phyloP scores from a whole-genome alignment of 108 stramenopile species.

The Bacterosira constricta region DNA sequence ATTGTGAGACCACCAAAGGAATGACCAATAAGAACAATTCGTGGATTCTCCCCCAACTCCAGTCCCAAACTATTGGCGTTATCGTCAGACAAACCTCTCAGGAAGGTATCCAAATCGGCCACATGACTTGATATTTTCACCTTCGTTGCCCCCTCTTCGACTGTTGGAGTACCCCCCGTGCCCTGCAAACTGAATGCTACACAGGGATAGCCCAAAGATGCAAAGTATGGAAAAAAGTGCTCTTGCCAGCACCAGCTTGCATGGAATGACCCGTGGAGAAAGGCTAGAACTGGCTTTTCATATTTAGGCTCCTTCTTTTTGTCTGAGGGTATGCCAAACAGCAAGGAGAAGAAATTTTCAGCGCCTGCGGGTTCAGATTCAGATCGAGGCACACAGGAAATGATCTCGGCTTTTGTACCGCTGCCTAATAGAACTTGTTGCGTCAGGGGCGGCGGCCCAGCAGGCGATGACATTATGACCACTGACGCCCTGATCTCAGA shows the following conservation, averaged over 20 bases:
- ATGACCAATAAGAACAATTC: constrained; percentile 42
- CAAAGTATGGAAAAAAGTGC: constrained; percentile 55
- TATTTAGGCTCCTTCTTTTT: constrained; percentile 6
- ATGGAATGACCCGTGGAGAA: constrained; percentile 65
- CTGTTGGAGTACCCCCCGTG: constrained; percentile 49
- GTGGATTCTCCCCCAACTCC: constrained; percentile 27
- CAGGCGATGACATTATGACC: background rate
- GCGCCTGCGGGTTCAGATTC: background rate
- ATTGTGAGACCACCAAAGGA: constrained; percentile 54
- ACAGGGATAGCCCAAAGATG: constrained; percentile 40
- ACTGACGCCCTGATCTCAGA: constrained; percentile 29
- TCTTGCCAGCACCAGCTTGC: constrained; percentile 63
- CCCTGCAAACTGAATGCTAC: constrained; percentile 54
- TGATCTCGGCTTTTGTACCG: constrained; percentile 40
- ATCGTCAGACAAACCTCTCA: constrained; percentile 23
- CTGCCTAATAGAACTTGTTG: constrained; percentile 24
- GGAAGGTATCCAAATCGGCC: constrained; percentile 44
- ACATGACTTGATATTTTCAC: constrained; percentile 47
- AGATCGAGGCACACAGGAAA: constrained; percentile 20
- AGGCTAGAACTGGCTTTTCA: constrained; percentile 46
- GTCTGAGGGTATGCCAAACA: background rate
- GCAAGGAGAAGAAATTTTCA: constrained; percentile 16
- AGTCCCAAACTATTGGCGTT: constrained; percentile 10
- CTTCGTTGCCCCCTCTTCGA: constrained; percentile 40
- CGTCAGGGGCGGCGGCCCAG: constrained; percentile 4